phyloP scores from a whole-genome alignment of 495 filamentous ascomycete genomes.

The Oleoguttula mirabilis region DNA sequence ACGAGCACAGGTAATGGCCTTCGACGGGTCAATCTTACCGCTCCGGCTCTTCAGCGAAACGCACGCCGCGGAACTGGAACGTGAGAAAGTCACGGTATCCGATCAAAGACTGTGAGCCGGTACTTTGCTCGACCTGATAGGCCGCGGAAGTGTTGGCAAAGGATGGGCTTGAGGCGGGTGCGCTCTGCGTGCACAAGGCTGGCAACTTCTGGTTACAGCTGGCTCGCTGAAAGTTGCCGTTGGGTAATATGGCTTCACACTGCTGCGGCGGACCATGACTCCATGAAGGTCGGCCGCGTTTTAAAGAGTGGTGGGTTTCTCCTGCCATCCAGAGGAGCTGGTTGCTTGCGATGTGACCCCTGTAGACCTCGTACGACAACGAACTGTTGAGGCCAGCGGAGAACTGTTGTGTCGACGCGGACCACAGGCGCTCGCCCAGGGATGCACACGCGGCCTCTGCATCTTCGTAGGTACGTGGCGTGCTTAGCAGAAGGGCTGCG shows the following conservation, averaged over 20 bases:
- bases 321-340: constrained; percentile 1
- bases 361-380: constrained; percentile 3
- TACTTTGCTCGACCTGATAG: constrained; percentile 1
- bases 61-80: constrained; percentile 33
- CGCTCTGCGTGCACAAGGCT: not conserved
- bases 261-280: not conserved
- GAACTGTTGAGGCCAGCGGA: constrained; percentile 2
- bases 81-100: constrained; percentile 15
- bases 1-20: not conserved
- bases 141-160: not conserved
- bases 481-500: not conserved
- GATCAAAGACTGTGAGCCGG: not conserved
- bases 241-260: constrained; percentile 1
- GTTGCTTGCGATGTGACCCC: not conserved
- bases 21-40: constrained; percentile 10
- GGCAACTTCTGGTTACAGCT: not conserved
- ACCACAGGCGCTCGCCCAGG: constrained; percentile 1
- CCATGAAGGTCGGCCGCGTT: not conserved
- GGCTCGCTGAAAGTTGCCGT: not conserved
- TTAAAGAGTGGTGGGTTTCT: not conserved
- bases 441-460: constrained; percentile 1
- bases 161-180: not conserved
- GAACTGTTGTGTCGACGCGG: not conserved
- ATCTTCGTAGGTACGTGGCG: not conserved
- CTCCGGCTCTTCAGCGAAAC: constrained; percentile 29